Evolutionary conservation across 225 moss, liverwort and hornwort genomes (phyloP).

Genomic region (Pseudisothecium myosuroides): DNA sequence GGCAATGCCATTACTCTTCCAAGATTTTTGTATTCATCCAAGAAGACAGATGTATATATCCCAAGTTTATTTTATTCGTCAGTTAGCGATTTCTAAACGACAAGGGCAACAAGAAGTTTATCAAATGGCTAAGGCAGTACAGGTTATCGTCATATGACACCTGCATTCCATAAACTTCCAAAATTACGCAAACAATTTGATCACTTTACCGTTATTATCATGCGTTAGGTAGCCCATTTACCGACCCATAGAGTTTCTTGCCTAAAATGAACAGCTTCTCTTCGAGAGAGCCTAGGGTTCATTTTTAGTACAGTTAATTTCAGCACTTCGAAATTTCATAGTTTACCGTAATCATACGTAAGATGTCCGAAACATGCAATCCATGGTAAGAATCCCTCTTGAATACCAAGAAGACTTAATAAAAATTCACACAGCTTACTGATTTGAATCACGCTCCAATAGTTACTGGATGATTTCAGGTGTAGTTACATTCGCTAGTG

Average conservation of each 20-base stretch:
- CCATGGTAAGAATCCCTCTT: neutral
- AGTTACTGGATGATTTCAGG: neutral
- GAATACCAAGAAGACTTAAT: neutral
- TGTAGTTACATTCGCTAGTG: too few relatives aligned
- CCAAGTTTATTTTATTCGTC: neutral
- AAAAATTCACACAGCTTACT: neutral
- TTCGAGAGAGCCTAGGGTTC: neutral
- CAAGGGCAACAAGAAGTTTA: neutral
- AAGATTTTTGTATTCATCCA: neutral
- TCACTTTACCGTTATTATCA: neutral
- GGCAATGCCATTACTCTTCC: neutral
- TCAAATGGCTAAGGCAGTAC: neutral
- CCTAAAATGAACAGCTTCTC: neutral
- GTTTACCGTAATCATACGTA: neutral
- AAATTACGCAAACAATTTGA: neutral
- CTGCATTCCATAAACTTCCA: neutral
- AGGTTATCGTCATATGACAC: neutral
- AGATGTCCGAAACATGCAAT: neutral
- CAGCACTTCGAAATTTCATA: neutral
- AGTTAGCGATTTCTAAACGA: neutral
- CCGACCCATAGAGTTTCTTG: neutral
- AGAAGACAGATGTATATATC: too few relatives aligned
- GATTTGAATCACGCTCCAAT: neutral
- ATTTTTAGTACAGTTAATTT: neutral
- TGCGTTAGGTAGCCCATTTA: neutral